Conservation (phyloP, 371 early-diverging fungal genomes). For the Catenaria anguillulae region DNA sequence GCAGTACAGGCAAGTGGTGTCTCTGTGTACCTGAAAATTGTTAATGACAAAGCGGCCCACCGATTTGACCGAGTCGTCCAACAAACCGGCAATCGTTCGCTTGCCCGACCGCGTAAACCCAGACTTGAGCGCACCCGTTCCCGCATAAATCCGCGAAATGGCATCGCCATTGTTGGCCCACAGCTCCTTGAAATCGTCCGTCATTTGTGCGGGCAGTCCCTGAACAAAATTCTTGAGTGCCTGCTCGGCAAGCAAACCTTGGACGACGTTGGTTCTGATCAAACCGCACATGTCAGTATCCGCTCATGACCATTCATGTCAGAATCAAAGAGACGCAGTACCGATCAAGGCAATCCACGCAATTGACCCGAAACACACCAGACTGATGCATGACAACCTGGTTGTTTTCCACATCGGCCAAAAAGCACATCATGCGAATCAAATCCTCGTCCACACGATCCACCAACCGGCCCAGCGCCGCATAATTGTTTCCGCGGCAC, state of each 20-base stretch:
- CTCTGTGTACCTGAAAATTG: constrained; percentile 61
- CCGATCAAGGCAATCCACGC: constrained; percentile 95
- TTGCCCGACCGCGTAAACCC: constrained; percentile 83
- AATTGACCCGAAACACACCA: constrained; percentile 85
- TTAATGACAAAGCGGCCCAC: constrained; percentile 82
- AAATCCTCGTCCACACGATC: constrained; percentile 27
- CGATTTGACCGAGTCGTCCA: constrained; percentile 84
- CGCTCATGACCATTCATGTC: neutral
- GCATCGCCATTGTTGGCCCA: constrained; percentile 95
- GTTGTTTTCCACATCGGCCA: constrained; percentile 39
- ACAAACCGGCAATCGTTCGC: constrained; percentile 55
- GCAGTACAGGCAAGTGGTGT: neutral
- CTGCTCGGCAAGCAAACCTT: constrained; percentile 18
- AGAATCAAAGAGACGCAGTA: constrained; percentile 18
- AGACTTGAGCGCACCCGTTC: constrained; percentile 93
- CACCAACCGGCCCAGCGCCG: constrained; percentile 43
- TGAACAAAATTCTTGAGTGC: constrained; percentile 10
- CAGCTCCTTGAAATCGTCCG: constrained; percentile 30
- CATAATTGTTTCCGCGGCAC: constrained; percentile 63
- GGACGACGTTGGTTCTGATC: constrained; percentile 47
- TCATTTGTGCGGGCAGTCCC: neutral
- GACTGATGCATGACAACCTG: constrained; percentile 44
- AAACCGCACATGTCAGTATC: too few species aligned
- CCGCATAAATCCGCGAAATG: constrained; percentile 88
- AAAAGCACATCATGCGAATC: constrained; percentile 47